Evolutionary conservation across 2,329 filamentous ascomycete species (phyloP).

Genomic region (Nothopassalora personata): DNA sequence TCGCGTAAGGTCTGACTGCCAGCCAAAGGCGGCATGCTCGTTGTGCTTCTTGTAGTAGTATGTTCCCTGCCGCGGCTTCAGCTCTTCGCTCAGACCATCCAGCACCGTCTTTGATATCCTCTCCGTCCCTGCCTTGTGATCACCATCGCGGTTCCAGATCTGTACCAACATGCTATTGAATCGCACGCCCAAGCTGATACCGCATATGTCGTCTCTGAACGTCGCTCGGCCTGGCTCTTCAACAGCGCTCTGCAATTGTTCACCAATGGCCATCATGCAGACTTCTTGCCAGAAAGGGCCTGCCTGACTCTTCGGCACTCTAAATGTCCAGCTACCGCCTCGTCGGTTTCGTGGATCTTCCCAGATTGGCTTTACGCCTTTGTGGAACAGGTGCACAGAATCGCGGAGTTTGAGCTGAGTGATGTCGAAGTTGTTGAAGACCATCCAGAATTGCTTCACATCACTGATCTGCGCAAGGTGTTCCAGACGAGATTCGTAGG

Average conservation of each 20-base stretch:
- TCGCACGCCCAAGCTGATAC: constrained; percentile 78
- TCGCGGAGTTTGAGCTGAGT: constrained; percentile 64
- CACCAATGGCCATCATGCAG: constrained; percentile 75
- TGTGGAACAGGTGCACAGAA: constrained; percentile 71
- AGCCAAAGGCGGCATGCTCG: constrained; percentile 67
- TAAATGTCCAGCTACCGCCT: constrained; percentile 89
- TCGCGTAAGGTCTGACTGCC: background rate
- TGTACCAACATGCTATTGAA: constrained; percentile 86
- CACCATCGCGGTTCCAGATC: constrained; percentile 87
- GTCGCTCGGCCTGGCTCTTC: constrained; percentile 49
- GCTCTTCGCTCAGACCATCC: constrained; percentile 64
- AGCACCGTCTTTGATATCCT: constrained; percentile 68
- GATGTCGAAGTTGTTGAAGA: constrained; percentile 68
- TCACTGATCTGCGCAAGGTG: constrained; percentile 43
- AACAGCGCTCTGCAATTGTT: constrained; percentile 69
- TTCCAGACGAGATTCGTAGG: constrained; percentile 44
- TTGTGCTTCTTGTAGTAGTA: constrained; percentile 80
- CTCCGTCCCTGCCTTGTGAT: constrained; percentile 73
- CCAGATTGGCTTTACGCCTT: constrained; percentile 75
- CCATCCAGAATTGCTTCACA: constrained; percentile 47
- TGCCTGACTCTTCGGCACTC: constrained; percentile 68
- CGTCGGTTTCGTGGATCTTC: constrained; percentile 81
- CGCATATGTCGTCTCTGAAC: constrained; percentile 75
- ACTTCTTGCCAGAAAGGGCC: constrained; percentile 77
- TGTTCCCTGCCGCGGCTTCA: constrained; percentile 59